Evolutionary conservation across 139 green algal genomes (phyloP).

Genomic region (Tetradesmus lagerheimii): DNA sequence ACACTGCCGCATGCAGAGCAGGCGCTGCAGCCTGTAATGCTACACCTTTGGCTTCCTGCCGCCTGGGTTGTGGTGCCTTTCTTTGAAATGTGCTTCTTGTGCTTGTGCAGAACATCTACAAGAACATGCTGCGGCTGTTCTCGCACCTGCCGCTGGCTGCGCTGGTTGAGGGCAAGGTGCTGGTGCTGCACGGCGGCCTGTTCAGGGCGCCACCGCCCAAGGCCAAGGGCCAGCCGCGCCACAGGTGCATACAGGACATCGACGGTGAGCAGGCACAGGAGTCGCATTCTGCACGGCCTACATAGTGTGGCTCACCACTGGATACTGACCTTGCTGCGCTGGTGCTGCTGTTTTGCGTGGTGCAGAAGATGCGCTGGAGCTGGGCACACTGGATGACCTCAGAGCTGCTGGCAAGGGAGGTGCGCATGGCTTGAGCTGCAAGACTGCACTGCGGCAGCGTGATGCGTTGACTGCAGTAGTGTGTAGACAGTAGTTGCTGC

Average conservation of each 20-base stretch:
- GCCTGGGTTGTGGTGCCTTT: neutral
- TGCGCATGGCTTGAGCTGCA: neutral
- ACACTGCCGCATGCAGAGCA: neutral
- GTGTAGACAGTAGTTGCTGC: too few relatives aligned
- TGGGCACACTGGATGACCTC: constrained; percentile 30
- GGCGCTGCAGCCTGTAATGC: neutral
- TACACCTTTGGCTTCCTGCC: neutral
- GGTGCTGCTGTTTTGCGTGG: neutral
- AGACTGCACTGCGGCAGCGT: too few relatives aligned
- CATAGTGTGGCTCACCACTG: too few relatives aligned
- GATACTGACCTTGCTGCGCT: neutral
- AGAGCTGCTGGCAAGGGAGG: constrained; percentile 30
- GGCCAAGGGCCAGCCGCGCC: neutral
- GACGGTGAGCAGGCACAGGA: neutral
- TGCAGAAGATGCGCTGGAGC: neutral
- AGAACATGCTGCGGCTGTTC: constrained; percentile 78
- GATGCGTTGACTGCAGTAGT: too few relatives aligned
- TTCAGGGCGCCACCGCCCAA: constrained; percentile 36
- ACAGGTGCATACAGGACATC: neutral
- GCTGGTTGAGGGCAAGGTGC: constrained; percentile 69
- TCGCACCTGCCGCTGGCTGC: constrained; percentile 81
- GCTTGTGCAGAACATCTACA: constrained; percentile 51
- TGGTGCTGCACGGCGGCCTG: constrained; percentile 92
- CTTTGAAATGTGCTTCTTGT: neutral
- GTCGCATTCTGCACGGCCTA: too few relatives aligned